Base-by-base conservation (phyloP, 768 basidiomycete genomes). In the Tricholoma saponaceum region DNA sequence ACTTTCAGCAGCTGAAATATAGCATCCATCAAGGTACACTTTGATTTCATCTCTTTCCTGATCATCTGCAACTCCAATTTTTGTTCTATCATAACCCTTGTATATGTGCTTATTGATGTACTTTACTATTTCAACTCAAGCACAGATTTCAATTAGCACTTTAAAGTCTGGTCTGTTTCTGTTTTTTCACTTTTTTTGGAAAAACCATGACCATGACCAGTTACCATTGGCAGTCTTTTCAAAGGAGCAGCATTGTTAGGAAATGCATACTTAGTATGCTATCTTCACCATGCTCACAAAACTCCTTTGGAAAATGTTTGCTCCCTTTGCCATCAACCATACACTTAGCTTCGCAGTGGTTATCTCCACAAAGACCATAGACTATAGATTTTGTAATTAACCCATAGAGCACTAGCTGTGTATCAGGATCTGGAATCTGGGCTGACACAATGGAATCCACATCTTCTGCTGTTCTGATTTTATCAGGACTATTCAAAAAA, bases 381-480 rank as follows among this genome's bases (percentile, higher is more conserved):
- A 79, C 57, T 76, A 81, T 80, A 52, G 57, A 69, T 14, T 58
- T 64, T 23, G 55, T 60, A 14, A 80, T 71, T 18, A 64, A 60
- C 43, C 22, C 43, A 22, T 65, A 67, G 2, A 80, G 71, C 5
- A 60, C 35, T 8, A 70, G 71, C 30, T 78, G 55, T 8, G 63
- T 63, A 0, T 60, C 62, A 0, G 70, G 70, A 58, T 80, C 75
- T 13, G 82, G 81, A 58, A 74, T 71, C 1, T 68, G 32, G 20
- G 81, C 75, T 5, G 56, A 73, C 12, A 82, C 74, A n/a, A 70
- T 46, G 2, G 62, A 53, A 59, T 83, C 76, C 14, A 84, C 68
- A 18, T 72, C 68, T 0, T 63, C 70, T 1, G 76, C 64, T 12
- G 63, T 66, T 0, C 49, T 35, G 3, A 81, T 62, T 56, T 74